These are phyloP conservation scores for Corniculantispora saksenae DNA, from an alignment of 2,329 filamentous ascomycete species.

Conservation along the genomic window DNA sequence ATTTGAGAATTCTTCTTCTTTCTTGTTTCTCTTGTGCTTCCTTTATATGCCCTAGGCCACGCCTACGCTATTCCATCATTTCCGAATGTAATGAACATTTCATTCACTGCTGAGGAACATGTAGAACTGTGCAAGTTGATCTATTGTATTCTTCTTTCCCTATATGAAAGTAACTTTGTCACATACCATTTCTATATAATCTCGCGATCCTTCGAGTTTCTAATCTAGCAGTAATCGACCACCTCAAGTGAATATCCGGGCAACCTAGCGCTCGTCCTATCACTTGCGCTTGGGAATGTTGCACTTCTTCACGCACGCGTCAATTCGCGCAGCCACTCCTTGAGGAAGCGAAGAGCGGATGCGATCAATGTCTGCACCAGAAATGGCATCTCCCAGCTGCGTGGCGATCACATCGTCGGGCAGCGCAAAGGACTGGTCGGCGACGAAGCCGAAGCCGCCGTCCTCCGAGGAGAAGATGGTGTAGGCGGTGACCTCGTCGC, in stretches of 20 bases:
- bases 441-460: conserved; percentile 52
- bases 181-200: no score
- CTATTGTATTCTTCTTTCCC: no score
- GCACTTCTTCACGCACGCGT: conserved; percentile 10
- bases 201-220: not conserved
- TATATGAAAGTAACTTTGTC: no score
- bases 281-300: conserved; percentile 9
- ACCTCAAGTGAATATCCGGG: not conserved
- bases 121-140: no score
- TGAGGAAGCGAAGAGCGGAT: conserved; percentile 35
- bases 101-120: no score
- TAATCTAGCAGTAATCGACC: not conserved
- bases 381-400: conserved; percentile 46
- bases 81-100: no score
- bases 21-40: no score
- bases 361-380: conserved; percentile 47
- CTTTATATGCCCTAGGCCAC: no score
- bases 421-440: conserved; percentile 52
- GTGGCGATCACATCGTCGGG: conserved; percentile 47
- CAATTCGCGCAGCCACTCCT: conserved; percentile 1
- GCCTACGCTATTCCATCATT: no score
- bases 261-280: not conserved
- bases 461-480: conserved; percentile 53
- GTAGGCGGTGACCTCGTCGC: conserved; percentile 50
- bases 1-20: no score